phyloP scores from a whole-genome alignment of 176 grass and related monocot genomes.

The Secale cereale region DNA sequence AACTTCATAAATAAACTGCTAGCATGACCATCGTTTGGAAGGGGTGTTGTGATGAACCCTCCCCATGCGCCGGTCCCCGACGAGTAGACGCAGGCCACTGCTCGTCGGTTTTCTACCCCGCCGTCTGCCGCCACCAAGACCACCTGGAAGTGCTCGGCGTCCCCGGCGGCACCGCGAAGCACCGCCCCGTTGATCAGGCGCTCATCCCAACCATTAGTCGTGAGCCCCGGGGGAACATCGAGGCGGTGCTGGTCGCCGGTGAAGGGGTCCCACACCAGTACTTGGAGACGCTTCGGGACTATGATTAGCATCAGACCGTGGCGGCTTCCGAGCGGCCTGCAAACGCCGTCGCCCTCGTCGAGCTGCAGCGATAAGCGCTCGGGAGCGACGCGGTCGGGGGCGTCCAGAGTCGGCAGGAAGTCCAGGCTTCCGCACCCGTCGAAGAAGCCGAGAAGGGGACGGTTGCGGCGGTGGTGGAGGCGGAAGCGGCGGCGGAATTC shows the following conservation, averaged over 20 bases:
- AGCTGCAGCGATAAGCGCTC: neutral
- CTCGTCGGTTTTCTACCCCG: neutral
- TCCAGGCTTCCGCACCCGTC: neutral
- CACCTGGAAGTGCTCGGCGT: neutral
- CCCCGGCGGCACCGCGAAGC: neutral
- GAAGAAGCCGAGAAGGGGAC: neutral
- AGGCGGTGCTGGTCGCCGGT: neutral
- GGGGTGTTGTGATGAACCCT: neutral
- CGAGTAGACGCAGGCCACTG: neutral
- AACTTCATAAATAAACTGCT: neutral
- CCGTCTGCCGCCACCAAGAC: neutral
- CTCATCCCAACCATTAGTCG: neutral
- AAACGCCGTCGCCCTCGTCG: neutral
- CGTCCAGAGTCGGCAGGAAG: neutral
- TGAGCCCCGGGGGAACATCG: neutral
- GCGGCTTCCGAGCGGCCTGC: neutral
- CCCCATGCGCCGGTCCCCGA: neutral
- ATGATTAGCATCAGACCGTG: neutral
- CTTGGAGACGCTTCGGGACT: neutral
- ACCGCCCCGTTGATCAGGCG: neutral
- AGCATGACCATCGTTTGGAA: neutral
- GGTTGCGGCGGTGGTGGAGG: neutral
- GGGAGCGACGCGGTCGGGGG: neutral
- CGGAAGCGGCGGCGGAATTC: neutral
- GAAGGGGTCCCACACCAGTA: neutral